Base-by-base conservation (phyloP, 306 rosid genomes). In the Hippophae rhamnoides region DNA sequence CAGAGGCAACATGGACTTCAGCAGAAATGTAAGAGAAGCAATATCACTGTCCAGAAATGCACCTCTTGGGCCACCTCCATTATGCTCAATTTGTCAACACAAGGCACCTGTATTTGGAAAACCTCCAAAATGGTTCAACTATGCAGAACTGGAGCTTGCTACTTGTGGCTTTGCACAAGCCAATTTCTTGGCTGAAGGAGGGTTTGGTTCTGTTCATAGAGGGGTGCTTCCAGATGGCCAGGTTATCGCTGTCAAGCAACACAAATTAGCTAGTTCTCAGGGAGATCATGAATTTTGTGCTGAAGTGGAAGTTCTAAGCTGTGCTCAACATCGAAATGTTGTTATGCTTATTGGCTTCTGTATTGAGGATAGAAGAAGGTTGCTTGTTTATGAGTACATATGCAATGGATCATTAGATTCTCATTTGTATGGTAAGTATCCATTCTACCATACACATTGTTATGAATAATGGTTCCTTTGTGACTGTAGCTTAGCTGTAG, bases 1-100 rank as follows among this genome's bases (percentile, higher is more conserved):
- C 75, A 83, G 82, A 69, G 73, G 61, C 45, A 86, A 85, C 14
- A 54, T 72, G 13, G 88, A 88, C 54, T 88, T 73, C 71, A 84
- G 87, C 45, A 93, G 96, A 42, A 55, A 56, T 45, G 26, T 61
- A 53, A 61, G 62, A 61, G 47, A 40, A 64, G 67, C 67, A 40
- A 23, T 69, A 23, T 61, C 68, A 11, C 57, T 69, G 42, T 56
- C 53, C 40, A 62, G 25, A 31, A 61, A 63, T 41, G 59, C 14
- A 23, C 68, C 62, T 13, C 68, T 62, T 61, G 40, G 38, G 45
- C 45, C 67, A 46, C 67, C 67, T 45, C 62, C 73, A 53, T 56
- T 54, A 53, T 69, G 73, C 47, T 61, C 73, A 10, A 47, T 61
- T 6, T 69, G 73, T 47, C 61, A 69, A 52, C 40, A 61, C 14